Conservation (phyloP, 2,329 filamentous ascomycete species). For the Beauveria sp. region DNA sequence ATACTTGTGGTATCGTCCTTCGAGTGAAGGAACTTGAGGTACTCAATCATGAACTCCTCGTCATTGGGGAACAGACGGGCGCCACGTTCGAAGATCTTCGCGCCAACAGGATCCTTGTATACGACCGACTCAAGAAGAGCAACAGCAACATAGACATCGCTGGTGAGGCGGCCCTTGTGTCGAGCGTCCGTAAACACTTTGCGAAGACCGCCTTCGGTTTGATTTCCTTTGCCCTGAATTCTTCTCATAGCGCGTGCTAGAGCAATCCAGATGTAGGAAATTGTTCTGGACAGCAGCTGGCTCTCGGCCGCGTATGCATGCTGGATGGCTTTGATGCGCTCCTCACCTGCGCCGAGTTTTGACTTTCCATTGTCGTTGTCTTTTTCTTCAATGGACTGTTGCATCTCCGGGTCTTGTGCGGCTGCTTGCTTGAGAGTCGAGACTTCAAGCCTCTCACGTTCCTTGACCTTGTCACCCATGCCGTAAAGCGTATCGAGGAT, state of each 20-base stretch:
- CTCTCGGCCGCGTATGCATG: slow-evolving; percentile 66
- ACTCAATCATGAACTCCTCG: slow-evolving; percentile 87
- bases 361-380: slow-evolving; percentile 41
- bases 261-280: slow-evolving; percentile 92
- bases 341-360: slow-evolving; percentile 53
- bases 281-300: slow-evolving; percentile 69
- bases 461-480: slow-evolving; percentile 65
- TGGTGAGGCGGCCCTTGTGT: slow-evolving; percentile 78
- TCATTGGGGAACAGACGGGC: slow-evolving; percentile 91
- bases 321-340: slow-evolving; percentile 53
- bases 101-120: slow-evolving; percentile 87
- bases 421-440: slow-evolving; percentile 48
- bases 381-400: slow-evolving; percentile 34
- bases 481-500: slow-evolving; percentile 84
- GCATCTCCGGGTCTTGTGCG: slow-evolving; percentile 27
- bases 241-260: slow-evolving; percentile 90
- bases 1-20: slow-evolving; percentile 90
- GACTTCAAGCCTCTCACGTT: slow-evolving; percentile 51
- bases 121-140: slow-evolving; percentile 92
- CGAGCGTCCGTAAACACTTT: slow-evolving; percentile 86
- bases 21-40: slow-evolving; percentile 87
- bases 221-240: slow-evolving; percentile 72
- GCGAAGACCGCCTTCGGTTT: slow-evolving; percentile 66
- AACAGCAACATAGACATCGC: slow-evolving; percentile 89
- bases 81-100: slow-evolving; percentile 92